phyloP scores from a whole-genome alignment of 768 basidiomycete genomes.

The Xerocomellus chrysenteron region DNA sequence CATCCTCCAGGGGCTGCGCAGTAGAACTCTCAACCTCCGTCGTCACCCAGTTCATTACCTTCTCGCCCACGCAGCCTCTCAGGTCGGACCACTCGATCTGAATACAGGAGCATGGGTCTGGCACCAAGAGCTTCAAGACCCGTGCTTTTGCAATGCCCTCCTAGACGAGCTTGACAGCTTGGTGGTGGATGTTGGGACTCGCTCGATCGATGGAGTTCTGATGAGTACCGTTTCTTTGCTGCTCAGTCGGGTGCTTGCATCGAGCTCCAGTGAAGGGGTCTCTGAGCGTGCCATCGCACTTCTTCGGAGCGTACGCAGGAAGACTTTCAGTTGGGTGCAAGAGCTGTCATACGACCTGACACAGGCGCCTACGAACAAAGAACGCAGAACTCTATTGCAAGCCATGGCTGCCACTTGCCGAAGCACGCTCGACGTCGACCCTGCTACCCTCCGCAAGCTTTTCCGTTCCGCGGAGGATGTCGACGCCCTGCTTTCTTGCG shows the following conservation, averaged over 20 bases:
- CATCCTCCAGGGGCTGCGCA: background rate
- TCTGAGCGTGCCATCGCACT: background rate
- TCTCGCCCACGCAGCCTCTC: background rate
- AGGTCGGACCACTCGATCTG: slow-evolving; percentile 24
- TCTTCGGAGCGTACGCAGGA: background rate
- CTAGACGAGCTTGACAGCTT: background rate
- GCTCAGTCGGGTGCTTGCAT: background rate
- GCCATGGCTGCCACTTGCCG: background rate
- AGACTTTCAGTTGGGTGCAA: background rate
- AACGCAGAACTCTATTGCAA: background rate
- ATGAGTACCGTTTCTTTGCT: background rate
- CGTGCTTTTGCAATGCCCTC: background rate
- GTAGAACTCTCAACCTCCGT: background rate
- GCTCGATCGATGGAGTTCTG: background rate
- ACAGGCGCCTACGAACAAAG: background rate
- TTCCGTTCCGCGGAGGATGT: background rate
- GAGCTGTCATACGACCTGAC: background rate
- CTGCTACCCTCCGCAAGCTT: background rate
- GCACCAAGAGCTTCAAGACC: background rate
- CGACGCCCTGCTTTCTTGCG: background rate
- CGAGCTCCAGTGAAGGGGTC: background rate
- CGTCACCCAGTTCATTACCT: background rate
- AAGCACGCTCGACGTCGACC: background rate
- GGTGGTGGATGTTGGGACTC: background rate
- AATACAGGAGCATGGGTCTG: background rate